Evolutionary conservation across 2,329 filamentous ascomycete genomes (phyloP), one percentile per base, ranked within the genome.

Genomic region (Colletotrichum abscissum): DNA sequence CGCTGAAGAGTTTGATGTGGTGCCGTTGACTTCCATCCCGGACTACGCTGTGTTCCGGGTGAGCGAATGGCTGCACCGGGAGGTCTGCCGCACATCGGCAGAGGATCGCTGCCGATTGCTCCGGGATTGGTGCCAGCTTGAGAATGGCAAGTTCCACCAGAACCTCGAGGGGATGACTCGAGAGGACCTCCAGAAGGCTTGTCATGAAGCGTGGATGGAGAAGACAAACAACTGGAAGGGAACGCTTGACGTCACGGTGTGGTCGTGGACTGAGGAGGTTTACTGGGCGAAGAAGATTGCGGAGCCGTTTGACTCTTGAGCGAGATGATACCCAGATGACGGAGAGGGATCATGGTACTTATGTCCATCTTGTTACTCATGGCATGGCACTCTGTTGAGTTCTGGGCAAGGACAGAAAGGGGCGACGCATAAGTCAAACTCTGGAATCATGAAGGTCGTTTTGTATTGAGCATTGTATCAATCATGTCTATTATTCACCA

Each of bases 401-500:
- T 14, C 30, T 16, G 9, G 1, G 28, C 55, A 33, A 11, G 60
- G 11, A 6, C 9, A 8, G 19, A 26, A 19, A 5, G 5, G 28
- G 28, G 42, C 33, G n/a, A 1, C 5, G n/a, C 4, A 11, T n/a
- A 3, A 1, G 6, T 19, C 5, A 24, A 9, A 33, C 7, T 26
- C 24, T 8, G 26, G 2, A 28, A 26, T 12, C 46, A 12, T 35
- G 11, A 22, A 22, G 28, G 28, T 19, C 22, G 12, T 38, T 42
- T 9, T 54, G 46, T 54, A 35, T 54, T 35, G 24, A 63, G 46
- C 38, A 14, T 24, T 65, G 30, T 65, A 56, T 65, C 63, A 65
- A 42, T 65, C 63, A 65, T 42, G 33, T 65, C 63, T 65, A 56
- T 26, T 55, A 55, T 7, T 4, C 63, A 56, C 22, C 28, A 56